Percentiles rank a stretch among this genome's conserved stretches.
These are phyloP conservation scores for Pelargonium exstipulatum DNA, from an alignment of 441 rosid genomes.

Conservation along the genomic window DNA sequence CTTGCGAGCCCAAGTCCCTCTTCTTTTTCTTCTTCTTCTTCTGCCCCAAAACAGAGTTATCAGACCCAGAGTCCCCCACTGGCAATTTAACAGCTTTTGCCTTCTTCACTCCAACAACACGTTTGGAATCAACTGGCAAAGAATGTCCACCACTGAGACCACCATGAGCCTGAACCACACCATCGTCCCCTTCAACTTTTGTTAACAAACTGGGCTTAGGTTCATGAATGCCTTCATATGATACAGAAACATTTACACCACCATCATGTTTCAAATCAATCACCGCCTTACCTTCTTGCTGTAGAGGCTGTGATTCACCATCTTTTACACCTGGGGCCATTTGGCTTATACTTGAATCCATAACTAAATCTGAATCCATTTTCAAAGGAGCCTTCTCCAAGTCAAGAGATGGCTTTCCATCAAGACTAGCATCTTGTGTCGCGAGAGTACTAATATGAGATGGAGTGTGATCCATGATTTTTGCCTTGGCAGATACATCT, in stretches of 20 bases:
- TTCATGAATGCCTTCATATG: slow-evolving; percentile 36
- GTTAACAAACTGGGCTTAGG: slow-evolving; percentile 25
- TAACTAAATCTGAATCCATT: slow-evolving; percentile 19
- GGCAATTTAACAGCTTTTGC: slow-evolving; percentile 45
- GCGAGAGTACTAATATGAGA: slow-evolving; percentile 7
- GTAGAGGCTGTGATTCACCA: slow-evolving; percentile 18
- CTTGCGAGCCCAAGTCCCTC: slow-evolving; percentile 38
- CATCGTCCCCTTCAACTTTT: slow-evolving; percentile 30
- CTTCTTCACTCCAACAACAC: slow-evolving; percentile 45
- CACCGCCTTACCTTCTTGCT: slow-evolving; percentile 28
- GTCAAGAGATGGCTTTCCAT: slow-evolving; percentile 22
- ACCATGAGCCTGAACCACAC: slow-evolving; percentile 31
- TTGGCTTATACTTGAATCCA: slow-evolving; percentile 9
- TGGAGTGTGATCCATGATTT: slow-evolving; percentile 24
- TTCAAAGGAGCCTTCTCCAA: slow-evolving; percentile 16
- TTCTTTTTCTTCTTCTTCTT: slow-evolving; percentile 69
- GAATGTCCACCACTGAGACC: slow-evolving; percentile 28
- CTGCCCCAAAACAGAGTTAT: slow-evolving; percentile 33
- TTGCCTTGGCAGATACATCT: slow-evolving; percentile 29
- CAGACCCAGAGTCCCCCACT: slow-evolving; percentile 34
- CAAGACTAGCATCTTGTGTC: slow-evolving; percentile 11
- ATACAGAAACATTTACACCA: slow-evolving; percentile 27
- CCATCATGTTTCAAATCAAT: slow-evolving; percentile 33
- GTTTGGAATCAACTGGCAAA: slow-evolving; percentile 33
- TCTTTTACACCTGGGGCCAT: slow-evolving; percentile 12